A percentile compares a stretch with the other conserved stretches of the same genome.
Evolutionary conservation across 2,329 filamentous ascomycete species (phyloP).

Genomic region (Botrytis fabae): DNA sequence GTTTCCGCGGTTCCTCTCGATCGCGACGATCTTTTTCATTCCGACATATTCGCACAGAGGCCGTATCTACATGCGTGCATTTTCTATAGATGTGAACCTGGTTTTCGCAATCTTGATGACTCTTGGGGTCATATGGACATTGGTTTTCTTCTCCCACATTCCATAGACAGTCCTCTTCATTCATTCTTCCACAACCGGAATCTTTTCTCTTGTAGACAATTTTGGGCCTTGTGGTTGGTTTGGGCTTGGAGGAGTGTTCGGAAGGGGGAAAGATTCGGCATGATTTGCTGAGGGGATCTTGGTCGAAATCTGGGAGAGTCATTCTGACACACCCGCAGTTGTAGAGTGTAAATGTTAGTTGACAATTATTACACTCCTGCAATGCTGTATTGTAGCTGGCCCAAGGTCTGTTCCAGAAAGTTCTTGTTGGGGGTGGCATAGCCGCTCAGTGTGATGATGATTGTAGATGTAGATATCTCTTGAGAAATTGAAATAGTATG

Average conservation of each 20-base stretch:
- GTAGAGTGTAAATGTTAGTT: not conserved
- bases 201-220: not conserved
- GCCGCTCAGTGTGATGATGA: not conserved
- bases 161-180: too few relatives aligned
- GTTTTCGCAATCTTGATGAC: not conserved
- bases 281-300: not conserved
- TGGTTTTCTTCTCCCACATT: not conserved
- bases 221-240: not conserved
- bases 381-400: not conserved
- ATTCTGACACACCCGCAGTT: not conserved
- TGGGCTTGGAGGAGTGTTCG: not conserved
- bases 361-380: not conserved
- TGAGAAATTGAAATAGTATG: rapidly evolving
- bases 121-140: not conserved
- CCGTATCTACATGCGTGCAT: not conserved
- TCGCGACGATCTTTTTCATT: rapidly evolving
- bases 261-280: not conserved
- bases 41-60: not conserved
- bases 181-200: not conserved
- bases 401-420: not conserved
- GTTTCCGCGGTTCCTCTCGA: not conserved
- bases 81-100: not conserved
- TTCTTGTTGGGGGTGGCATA: not conserved
- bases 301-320: not conserved
- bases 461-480: not conserved